Percentiles rank a stretch among this genome's conserved stretches.
Conservation (phyloP, 179 eudicot species). For the Amaranthus tricolor region DNA sequence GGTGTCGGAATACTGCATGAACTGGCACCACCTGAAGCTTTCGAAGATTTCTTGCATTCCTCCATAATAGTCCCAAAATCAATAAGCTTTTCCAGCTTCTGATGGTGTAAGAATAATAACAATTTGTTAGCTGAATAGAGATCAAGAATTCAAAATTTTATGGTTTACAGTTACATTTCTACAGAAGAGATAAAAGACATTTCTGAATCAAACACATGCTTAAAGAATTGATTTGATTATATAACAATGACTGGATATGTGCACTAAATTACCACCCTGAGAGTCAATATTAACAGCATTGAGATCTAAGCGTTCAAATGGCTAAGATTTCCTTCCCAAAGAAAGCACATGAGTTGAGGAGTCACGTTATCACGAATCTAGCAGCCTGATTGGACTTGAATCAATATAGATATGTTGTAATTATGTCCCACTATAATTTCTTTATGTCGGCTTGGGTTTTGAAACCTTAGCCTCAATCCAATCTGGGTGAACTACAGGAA, state of each 20-base stretch:
- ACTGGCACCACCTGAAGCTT: constrained; percentile 33
- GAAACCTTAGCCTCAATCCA: constrained; percentile 4
- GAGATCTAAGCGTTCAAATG: constrained; percentile 11
- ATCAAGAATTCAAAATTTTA: neutral
- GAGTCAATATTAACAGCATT: neutral
- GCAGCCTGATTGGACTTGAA: neutral
- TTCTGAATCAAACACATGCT: neutral
- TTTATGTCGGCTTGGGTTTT: neutral
- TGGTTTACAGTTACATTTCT: neutral
- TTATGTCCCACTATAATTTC: neutral
- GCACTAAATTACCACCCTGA: neutral
- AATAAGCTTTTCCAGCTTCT: constrained; percentile 55
- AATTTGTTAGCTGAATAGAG: constrained; percentile 21
- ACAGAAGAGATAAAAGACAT: neutral
- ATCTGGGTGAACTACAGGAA: neutral
- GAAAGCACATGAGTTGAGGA: neutral
- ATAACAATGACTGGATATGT: neutral
- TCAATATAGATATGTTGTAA: neutral
- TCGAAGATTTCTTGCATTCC: constrained; percentile 30
- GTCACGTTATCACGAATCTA: neutral
- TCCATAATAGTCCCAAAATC: constrained; percentile 45
- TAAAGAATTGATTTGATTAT: neutral
- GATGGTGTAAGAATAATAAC: constrained; percentile 23
- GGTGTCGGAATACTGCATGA: constrained; percentile 29
- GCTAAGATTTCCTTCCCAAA: neutral